These are phyloP conservation scores for Malassezia caprae DNA, from an alignment of 1,284 basidiomycete genomes.

Conservation along the genomic window DNA sequence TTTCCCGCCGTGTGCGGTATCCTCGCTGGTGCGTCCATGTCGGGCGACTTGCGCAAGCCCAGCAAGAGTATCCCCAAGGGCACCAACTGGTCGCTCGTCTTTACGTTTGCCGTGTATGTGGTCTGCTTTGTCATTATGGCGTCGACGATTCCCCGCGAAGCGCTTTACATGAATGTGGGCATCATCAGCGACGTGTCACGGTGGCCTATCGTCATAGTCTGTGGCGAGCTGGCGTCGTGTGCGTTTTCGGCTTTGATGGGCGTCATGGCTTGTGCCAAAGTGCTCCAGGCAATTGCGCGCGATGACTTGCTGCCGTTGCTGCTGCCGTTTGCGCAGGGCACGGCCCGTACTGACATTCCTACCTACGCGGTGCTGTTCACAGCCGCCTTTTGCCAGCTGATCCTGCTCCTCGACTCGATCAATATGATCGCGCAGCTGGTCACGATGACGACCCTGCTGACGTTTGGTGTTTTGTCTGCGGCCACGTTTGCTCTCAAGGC, in stretches of 20 bases:
- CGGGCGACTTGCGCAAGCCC: slow-evolving; percentile 46
- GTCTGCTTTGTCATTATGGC: slow-evolving; percentile 41
- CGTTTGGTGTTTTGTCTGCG: slow-evolving; percentile 43
- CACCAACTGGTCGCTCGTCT: slow-evolving; percentile 43
- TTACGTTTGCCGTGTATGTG: slow-evolving; percentile 41
- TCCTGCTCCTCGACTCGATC: slow-evolving; percentile 43
- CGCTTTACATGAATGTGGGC: slow-evolving; percentile 41
- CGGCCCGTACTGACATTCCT: slow-evolving; percentile 39
- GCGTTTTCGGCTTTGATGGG: slow-evolving; percentile 46
- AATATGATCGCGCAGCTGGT: slow-evolving; percentile 47
- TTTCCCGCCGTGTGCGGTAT: slow-evolving; percentile 47
- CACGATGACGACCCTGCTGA: slow-evolving; percentile 46
- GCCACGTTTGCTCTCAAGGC: slow-evolving; percentile 46
- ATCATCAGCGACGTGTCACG: slow-evolving; percentile 42
- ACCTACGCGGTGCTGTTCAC: slow-evolving; percentile 42
- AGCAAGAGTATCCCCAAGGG: slow-evolving; percentile 48
- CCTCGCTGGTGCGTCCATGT: slow-evolving; percentile 45
- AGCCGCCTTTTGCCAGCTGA: slow-evolving; percentile 37
- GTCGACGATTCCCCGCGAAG: slow-evolving; percentile 38
- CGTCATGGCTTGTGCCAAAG: slow-evolving; percentile 45
- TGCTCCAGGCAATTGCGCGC: slow-evolving; percentile 45
- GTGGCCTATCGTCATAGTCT: slow-evolving; percentile 40
- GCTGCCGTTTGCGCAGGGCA: slow-evolving; percentile 42
- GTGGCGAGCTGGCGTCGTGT: slow-evolving; percentile 44
- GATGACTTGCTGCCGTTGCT: slow-evolving; percentile 42